Evolutionary conservation across 352 stramenopile species (phyloP).

Genomic region (Pythium rhizo-oryzae): DNA sequence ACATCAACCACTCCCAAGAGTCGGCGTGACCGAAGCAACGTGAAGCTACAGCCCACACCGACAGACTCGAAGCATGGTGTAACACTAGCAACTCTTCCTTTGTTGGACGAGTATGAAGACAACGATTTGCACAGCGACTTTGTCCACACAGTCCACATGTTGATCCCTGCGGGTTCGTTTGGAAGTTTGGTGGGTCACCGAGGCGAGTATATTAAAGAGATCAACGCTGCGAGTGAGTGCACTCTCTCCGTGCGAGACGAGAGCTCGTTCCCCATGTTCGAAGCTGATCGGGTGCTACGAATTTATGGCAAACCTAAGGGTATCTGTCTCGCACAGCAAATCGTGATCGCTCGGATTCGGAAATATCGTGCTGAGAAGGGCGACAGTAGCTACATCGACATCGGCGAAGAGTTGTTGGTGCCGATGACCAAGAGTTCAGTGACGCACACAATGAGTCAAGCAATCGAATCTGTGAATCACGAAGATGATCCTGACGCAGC

Average conservation of each 20-base stretch:
- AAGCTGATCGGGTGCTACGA: slow-evolving; percentile 57
- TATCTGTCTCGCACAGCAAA: slow-evolving; percentile 63
- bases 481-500: slow-evolving; percentile 15
- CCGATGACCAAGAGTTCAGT: slow-evolving; percentile 43
- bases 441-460: slow-evolving; percentile 42
- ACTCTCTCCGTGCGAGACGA: slow-evolving; percentile 54
- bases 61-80: no score
- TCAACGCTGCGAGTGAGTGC: slow-evolving; percentile 50
- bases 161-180: slow-evolving; percentile 58
- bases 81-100: slow-evolving; percentile 9
- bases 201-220: slow-evolving; percentile 50
- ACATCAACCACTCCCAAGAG: background rate
- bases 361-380: slow-evolving; percentile 42
- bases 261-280: slow-evolving; percentile 37
- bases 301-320: slow-evolving; percentile 58
- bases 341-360: slow-evolving; percentile 63
- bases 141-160: slow-evolving; percentile 59
- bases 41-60: no score
- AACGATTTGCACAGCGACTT: slow-evolving; percentile 59
- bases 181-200: slow-evolving; percentile 54
- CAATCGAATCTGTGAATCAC: slow-evolving; percentile 26
- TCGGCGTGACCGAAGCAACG: no score
- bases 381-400: slow-evolving; percentile 56
- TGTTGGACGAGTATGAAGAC: slow-evolving; percentile 61
- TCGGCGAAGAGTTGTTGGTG: slow-evolving; percentile 34